A percentile compares a stretch with the other conserved stretches of the same genome.
phyloP scores from a whole-genome alignment of 2,329 filamentous ascomycete species.

The Ascochyta clinopodiicola region DNA sequence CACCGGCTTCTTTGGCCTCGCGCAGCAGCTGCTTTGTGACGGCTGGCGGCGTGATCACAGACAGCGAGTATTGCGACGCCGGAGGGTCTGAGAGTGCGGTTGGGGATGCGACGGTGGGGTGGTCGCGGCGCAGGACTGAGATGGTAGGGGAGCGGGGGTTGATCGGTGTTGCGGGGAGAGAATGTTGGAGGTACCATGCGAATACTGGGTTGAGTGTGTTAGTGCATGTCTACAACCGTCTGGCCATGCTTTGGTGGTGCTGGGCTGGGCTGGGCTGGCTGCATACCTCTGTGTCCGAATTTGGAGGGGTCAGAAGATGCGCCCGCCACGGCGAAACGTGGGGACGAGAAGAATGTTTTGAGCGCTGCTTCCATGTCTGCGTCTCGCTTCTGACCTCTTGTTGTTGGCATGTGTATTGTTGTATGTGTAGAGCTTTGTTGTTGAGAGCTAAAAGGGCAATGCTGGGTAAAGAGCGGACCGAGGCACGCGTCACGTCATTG shows the following conservation, averaged over 20 bases:
- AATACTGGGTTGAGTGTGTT: slow-evolving; percentile 67
- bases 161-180: slow-evolving; percentile 79
- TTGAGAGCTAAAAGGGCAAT: neutral
- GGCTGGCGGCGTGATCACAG: slow-evolving; percentile 83
- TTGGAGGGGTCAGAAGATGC: slow-evolving; percentile 85
- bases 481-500: slow-evolving; percentile 31
- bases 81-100: slow-evolving; percentile 63
- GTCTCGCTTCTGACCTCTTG: slow-evolving; percentile 32
- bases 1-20: slow-evolving; percentile 78
- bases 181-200: slow-evolving; percentile 82
- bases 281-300: slow-evolving; percentile 83
- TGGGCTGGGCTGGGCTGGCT: neutral
- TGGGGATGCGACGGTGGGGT: slow-evolving; percentile 71
- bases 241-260: no score
- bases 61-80: slow-evolving; percentile 71
- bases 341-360: slow-evolving; percentile 79
- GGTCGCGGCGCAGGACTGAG: slow-evolving; percentile 63
- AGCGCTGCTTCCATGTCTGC: slow-evolving; percentile 70
- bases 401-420: slow-evolving; percentile 27
- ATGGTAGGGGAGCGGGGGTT: slow-evolving; percentile 76
- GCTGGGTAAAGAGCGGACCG: slow-evolving; percentile 7
- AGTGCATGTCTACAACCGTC: neutral
- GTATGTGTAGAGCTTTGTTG: neutral
- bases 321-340: slow-evolving; percentile 85
- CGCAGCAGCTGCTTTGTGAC: slow-evolving; percentile 76